A percentile compares a stretch with the other conserved stretches of the same genome.
phyloP scores from a whole-genome alignment of 179 eudicot genomes.

The Monotropa hypopitys region DNA sequence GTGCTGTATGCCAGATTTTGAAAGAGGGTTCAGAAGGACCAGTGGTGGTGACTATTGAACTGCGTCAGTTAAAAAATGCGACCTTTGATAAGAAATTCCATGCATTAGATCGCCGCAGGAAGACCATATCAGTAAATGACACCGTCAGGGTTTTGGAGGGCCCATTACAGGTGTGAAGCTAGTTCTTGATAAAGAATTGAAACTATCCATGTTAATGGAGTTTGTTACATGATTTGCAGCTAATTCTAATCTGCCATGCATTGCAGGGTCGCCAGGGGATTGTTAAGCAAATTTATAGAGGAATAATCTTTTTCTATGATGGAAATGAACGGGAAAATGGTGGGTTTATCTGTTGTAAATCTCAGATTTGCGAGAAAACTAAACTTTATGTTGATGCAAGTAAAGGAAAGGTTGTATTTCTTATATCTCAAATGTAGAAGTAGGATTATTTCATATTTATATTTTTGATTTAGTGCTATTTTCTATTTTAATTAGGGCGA shows the following conservation, averaged over 20 bases:
- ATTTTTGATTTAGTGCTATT: background rate
- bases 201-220: background rate
- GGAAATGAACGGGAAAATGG: constrained; percentile 58
- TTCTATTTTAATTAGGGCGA: constrained; percentile 27
- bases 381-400: constrained; percentile 31
- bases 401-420: constrained; percentile 49
- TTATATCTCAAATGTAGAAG: background rate
- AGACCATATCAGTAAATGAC: constrained; percentile 56
- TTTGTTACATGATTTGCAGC: background rate
- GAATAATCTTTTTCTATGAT: constrained; percentile 56
- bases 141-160: constrained; percentile 61
- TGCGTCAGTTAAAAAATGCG: constrained; percentile 42
- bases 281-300: constrained; percentile 73
- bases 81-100: constrained; percentile 61
- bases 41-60: constrained; percentile 29
- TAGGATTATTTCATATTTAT: background rate
- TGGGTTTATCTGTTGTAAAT: constrained; percentile 65
- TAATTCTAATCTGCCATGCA: constrained; percentile 5
- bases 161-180: constrained; percentile 53
- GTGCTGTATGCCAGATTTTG: constrained; percentile 37
- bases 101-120: constrained; percentile 60
- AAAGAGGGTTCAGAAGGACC: constrained; percentile 61
- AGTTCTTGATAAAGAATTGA: constrained; percentile 7
- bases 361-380: constrained; percentile 59
- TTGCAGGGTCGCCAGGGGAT: constrained; percentile 71